Conservation (phyloP, 2,329 filamentous ascomycete genomes). For the Hypoxylon rubiginosum region DNA sequence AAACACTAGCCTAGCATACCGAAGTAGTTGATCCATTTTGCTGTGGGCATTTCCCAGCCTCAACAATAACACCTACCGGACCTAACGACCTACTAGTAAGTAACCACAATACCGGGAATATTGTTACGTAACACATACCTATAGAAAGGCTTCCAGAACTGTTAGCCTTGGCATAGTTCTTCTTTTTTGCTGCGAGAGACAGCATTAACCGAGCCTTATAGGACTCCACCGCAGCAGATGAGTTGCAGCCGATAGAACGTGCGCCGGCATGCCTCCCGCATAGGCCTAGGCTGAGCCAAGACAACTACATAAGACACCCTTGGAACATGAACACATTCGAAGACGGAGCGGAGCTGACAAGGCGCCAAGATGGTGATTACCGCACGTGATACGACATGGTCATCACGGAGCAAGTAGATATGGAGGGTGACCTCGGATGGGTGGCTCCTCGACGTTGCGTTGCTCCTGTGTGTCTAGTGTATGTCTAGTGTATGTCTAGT, state of each 20-base stretch:
- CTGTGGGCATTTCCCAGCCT: neutral
- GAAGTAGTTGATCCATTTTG: neutral
- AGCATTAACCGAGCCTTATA: slow-evolving; percentile 33
- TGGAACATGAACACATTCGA: slow-evolving; percentile 13
- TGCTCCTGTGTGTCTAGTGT: neutral
- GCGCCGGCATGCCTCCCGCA: slow-evolving; percentile 25
- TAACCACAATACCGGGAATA: slow-evolving; percentile 1
- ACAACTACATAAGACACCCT: slow-evolving; percentile 19
- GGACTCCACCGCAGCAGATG: slow-evolving; percentile 20
- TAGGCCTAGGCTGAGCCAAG: slow-evolving; percentile 31
- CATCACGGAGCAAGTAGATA: slow-evolving; percentile 15
- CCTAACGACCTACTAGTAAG: neutral
- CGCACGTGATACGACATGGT: slow-evolving; percentile 32
- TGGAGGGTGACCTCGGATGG: slow-evolving; percentile 32
- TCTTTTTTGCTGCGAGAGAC: neutral
- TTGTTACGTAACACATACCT: neutral
- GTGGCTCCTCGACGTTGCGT: neutral
- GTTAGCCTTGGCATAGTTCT: neutral
- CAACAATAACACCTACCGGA: neutral
- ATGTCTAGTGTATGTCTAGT: too few species aligned
- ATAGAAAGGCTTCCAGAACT: slow-evolving; percentile 29
- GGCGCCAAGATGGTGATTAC: slow-evolving; percentile 26
- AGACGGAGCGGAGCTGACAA: slow-evolving; percentile 36
- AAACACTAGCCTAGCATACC: neutral
- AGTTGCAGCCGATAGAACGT: slow-evolving; percentile 28